These are phyloP conservation scores for Myxozyma geophila DNA, from an alignment of 805 yeast species.

Conservation along the genomic window DNA sequence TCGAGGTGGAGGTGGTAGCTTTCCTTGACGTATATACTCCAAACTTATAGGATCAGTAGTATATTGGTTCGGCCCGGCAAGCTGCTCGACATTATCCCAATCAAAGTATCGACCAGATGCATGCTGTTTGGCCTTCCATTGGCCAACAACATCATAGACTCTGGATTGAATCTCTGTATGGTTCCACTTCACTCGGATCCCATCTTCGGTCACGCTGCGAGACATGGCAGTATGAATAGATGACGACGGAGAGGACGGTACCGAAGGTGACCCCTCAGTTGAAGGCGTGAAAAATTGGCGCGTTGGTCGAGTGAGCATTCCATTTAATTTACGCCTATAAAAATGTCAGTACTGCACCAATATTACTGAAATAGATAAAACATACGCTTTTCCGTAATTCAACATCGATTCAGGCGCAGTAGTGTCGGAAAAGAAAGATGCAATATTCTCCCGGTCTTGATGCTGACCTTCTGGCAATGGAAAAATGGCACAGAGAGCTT, in stretches of 20 bases:
- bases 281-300: conserved; percentile 38
- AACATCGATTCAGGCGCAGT: conserved; percentile 18
- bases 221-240: conserved; percentile 14
- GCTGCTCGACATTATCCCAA: conserved; percentile 30
- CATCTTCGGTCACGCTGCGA: conserved; percentile 17
- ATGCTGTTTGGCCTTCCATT: conserved; percentile 17
- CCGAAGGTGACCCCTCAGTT: neutral
- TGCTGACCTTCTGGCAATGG: conserved; percentile 14
- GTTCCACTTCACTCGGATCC: conserved; percentile 25
- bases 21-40: conserved; percentile 1
- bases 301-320: conserved; percentile 37
- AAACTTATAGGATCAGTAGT: neutral
- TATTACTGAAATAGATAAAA: neutral
- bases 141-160: conserved; percentile 27
- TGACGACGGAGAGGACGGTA: conserved; percentile 23
- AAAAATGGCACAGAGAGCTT: conserved; percentile 6
- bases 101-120: conserved; percentile 17
- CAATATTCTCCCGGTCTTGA: conserved; percentile 17
- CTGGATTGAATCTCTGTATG: conserved; percentile 25
- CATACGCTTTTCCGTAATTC: conserved; percentile 20
- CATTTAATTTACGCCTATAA: conserved; percentile 34
- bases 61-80: conserved; percentile 1
- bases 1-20: conserved; percentile 6
- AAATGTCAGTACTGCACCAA: neutral
- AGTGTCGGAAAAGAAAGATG: conserved; percentile 19